phyloP scores from a whole-genome alignment of 2,329 filamentous ascomycete genomes.

The Aureobasidium lini region DNA sequence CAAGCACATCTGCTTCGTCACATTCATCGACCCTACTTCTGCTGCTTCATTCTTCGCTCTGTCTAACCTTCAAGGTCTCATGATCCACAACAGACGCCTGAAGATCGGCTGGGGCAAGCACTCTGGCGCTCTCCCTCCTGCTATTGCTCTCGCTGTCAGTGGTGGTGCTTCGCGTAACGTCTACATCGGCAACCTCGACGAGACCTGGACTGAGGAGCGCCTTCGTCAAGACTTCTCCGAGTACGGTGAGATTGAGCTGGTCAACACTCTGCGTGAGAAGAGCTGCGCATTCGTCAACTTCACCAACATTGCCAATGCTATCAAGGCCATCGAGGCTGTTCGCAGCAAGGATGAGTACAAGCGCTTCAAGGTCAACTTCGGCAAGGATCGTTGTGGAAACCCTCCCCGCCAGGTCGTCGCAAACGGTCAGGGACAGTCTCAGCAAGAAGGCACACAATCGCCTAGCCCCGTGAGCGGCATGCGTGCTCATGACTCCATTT shows the following conservation, averaged over 20 bases:
- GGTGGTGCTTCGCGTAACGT: slow-evolving; percentile 97
- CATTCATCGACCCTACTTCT: slow-evolving; percentile 96
- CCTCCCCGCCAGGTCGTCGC: slow-evolving; percentile 73
- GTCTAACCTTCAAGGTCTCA: slow-evolving; percentile 93
- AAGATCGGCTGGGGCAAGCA: slow-evolving; percentile 99
- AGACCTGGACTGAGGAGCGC: slow-evolving; percentile 94
- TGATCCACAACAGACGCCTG: slow-evolving; percentile 96
- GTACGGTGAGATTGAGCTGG: slow-evolving; percentile 94
- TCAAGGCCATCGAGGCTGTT: slow-evolving; percentile 97
- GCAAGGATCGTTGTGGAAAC: slow-evolving; percentile 96
- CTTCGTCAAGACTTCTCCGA: slow-evolving; percentile 94
- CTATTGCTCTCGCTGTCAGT: slow-evolving; percentile 91
- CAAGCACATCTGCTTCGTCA: slow-evolving; percentile 99
- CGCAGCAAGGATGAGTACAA: slow-evolving; percentile 93
- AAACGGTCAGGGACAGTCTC: slow-evolving; percentile 53
- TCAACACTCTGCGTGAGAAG: slow-evolving; percentile 95
- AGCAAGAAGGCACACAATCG: slow-evolving; percentile 53
- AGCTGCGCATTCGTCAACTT: slow-evolving; percentile 99
- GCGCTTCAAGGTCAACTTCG: slow-evolving; percentile 99
- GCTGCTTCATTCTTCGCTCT: slow-evolving; percentile 96
- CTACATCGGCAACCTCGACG: slow-evolving; percentile 94
- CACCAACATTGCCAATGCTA: slow-evolving; percentile 98
- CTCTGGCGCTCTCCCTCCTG: slow-evolving; percentile 88
- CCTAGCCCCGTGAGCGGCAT: slow-evolving; percentile 52
- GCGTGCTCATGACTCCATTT: slow-evolving; percentile 51